Conservation (phyloP, 2,329 filamentous ascomycete genomes). For the Colletotrichum australisinense region DNA sequence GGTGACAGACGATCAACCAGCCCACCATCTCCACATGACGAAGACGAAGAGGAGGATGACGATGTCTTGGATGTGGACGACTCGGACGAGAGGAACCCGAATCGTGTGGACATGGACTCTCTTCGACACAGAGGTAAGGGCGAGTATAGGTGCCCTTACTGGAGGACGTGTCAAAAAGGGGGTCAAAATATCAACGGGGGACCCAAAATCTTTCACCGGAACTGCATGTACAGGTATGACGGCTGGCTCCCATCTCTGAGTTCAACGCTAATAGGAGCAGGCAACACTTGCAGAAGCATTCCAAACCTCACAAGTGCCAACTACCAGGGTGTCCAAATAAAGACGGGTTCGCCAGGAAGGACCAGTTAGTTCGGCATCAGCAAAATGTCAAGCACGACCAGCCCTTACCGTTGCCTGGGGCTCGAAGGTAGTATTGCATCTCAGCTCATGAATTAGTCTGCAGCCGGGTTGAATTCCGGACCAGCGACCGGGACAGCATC, state of each 20-base stretch:
- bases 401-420: conserved; percentile 5
- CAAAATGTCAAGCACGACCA: conserved; percentile 50
- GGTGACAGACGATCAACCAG: conserved; percentile 8
- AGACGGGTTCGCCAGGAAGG: conserved; percentile 53
- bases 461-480: background rate
- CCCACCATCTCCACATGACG: background rate
- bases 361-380: conserved; percentile 55
- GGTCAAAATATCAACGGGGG: conserved; percentile 52
- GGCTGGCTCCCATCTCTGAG: background rate
- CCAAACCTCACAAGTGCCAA: conserved; percentile 54
- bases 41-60: conserved; percentile 2
- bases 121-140: conserved; percentile 54
- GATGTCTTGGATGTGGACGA: background rate
- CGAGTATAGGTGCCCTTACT: conserved; percentile 50
- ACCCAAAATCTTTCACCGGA: conserved; percentile 52
- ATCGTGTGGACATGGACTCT: conserved; percentile 51
- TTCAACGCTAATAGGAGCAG: conserved; percentile 39
- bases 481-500: background rate
- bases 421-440: conserved; percentile 19
- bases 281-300: conserved; percentile 56
- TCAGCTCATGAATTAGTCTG: background rate
- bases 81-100: conserved; percentile 27
- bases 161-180: conserved; percentile 51
- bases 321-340: conserved; percentile 54
- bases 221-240: conserved; percentile 52